Conservation (phyloP, 1,284 basidiomycete genomes). For the Tranzscheliella williamsii region DNA sequence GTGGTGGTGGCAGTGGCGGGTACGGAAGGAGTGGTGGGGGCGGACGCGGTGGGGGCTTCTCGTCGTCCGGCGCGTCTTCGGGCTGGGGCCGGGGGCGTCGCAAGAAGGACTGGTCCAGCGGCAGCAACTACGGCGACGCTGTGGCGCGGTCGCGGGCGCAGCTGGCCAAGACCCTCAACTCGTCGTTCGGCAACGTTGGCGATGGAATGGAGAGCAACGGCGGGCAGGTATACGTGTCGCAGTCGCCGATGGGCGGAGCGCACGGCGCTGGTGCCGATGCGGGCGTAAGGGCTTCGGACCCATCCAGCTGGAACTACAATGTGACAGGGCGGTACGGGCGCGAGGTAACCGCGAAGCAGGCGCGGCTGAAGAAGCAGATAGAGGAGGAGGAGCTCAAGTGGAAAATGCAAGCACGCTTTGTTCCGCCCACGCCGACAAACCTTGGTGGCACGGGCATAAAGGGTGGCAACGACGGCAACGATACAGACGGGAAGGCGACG, state of each 20-base stretch:
- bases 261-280: neutral
- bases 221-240: slow-evolving; percentile 13
- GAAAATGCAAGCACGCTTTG: slow-evolving; percentile 18
- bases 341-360: slow-evolving; percentile 19
- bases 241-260: slow-evolving; percentile 1
- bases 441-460: neutral
- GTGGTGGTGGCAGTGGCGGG: neutral
- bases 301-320: slow-evolving; percentile 29
- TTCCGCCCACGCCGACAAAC: neutral
- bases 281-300: slow-evolving; percentile 14
- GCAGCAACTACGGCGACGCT: too few species aligned
- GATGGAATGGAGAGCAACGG: slow-evolving; percentile 33
- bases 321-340: slow-evolving; percentile 21
- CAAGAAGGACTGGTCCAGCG: neutral
- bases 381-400: slow-evolving; percentile 22
- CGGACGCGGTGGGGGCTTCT: neutral
- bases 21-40: too few species aligned
- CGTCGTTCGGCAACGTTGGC: slow-evolving; percentile 12
- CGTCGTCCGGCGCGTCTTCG: neutral
- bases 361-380: slow-evolving; percentile 16
- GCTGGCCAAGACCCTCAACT: slow-evolving; percentile 14
- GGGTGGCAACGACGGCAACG: neutral
- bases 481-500: neutral
- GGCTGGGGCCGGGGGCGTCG: neutral
- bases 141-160: neutral